Percentiles rank a stretch among this genome's conserved stretches.
Evolutionary conservation across 148 eudicot genomes (phyloP).

Genomic region (Rhododendron kiyosumense): DNA sequence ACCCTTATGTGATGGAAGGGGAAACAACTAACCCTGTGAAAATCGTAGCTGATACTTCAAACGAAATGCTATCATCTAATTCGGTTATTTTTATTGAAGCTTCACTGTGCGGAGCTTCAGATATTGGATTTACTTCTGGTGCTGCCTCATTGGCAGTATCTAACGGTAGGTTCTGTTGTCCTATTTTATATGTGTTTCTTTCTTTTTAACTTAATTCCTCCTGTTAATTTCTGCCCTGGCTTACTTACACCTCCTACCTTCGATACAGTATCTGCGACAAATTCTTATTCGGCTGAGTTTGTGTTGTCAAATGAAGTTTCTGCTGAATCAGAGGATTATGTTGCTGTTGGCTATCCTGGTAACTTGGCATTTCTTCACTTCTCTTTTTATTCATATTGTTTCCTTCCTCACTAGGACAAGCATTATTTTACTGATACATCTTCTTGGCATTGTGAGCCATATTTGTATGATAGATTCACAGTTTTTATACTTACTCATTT

Average conservation of each 20-base stretch:
- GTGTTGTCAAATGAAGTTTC: background rate
- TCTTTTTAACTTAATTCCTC: background rate
- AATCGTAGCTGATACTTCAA: background rate
- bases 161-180: background rate
- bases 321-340: background rate
- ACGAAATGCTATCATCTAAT: background rate
- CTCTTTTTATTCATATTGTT: background rate
- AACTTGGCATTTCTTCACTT: background rate
- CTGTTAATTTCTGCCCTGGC: background rate
- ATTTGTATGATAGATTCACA: background rate
- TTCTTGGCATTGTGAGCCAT: background rate
- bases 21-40: background rate
- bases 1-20: background rate
- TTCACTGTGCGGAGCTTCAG: background rate
- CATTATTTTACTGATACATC: too few relatives aligned
- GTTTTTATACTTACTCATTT: background rate
- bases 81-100: background rate
- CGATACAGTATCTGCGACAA: background rate
- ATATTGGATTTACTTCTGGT: background rate
- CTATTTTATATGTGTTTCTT: background rate
- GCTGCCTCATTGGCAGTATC: constrained; percentile 3
- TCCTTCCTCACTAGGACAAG: background rate
- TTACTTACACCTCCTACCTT: background rate
- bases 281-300: background rate
- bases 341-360: background rate